phyloP scores from a whole-genome alignment of 768 basidiomycete species.

The Lactifluus piperatus region DNA sequence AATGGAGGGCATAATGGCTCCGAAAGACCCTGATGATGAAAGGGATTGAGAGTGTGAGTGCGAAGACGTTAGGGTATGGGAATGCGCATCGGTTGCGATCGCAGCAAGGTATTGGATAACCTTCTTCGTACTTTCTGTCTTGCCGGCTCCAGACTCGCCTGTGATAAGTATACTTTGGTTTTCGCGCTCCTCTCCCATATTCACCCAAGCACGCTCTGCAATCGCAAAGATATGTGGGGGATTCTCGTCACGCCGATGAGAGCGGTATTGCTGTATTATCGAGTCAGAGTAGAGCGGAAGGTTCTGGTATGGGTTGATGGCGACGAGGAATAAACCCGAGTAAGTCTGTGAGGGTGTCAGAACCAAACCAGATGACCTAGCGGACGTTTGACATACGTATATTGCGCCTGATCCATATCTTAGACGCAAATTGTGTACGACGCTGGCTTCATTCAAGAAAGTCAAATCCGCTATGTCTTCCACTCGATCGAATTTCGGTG shows the following conservation, averaged over 20 bases:
- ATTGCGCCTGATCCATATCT: constrained; percentile 89
- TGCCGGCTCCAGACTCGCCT: constrained; percentile 99
- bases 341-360: constrained; percentile 53
- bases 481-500: constrained; percentile 95
- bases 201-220: constrained; percentile 95
- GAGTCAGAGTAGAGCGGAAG: constrained; percentile 86
- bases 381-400: constrained; percentile 53
- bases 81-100: constrained; percentile 78
- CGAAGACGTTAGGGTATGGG: constrained; percentile 39
- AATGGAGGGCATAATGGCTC: constrained; percentile 46
- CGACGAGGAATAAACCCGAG: constrained; percentile 94
- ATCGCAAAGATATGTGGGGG: constrained; percentile 97
- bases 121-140: constrained; percentile 98
- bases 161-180: constrained; percentile 98
- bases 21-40: constrained; percentile 39
- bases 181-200: constrained; percentile 95
- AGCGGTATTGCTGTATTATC: constrained; percentile 85
- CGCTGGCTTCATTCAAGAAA: constrained; percentile 95
- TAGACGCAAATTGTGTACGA: constrained; percentile 93
- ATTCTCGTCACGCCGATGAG: constrained; percentile 82
- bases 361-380: not conserved
- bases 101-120: constrained; percentile 99
- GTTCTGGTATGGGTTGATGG: constrained; percentile 93
- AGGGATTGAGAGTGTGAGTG: constrained; percentile 64
- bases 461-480: constrained; percentile 98